Conservation (phyloP, 495 filamentous ascomycete genomes). For the Podospora conica region DNA sequence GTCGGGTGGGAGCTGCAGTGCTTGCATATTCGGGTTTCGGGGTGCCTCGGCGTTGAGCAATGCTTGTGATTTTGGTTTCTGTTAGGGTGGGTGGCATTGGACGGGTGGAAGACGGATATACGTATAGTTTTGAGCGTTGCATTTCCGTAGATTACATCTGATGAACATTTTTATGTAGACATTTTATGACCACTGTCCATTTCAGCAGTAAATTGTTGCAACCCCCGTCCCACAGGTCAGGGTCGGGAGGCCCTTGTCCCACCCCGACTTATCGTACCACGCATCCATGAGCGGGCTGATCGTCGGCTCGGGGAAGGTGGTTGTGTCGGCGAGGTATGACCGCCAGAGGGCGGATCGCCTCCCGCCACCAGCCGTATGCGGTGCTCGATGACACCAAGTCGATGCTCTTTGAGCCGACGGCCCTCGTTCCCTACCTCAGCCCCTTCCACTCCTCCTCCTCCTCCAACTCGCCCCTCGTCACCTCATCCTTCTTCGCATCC, state of each 20-base stretch:
- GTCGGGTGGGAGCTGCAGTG: no score
- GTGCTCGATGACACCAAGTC: no score
- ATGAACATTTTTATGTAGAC: not conserved
- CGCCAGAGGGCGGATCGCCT: not conserved
- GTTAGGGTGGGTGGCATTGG: not conserved
- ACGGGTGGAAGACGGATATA: not conserved
- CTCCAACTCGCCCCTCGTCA: conserved; percentile 18
- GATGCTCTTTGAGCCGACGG: no score
- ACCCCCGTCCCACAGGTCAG: no score
- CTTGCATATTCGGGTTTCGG: not conserved
- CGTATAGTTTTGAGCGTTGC: not conserved
- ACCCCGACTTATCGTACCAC: not conserved
- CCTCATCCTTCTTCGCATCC: conserved; percentile 44
- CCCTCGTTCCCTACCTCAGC: not conserved
- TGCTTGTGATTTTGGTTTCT: not conserved
- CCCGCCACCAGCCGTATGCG: no score
- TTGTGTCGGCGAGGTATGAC: not conserved
- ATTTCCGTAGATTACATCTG: not conserved
- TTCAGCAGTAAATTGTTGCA: no score
- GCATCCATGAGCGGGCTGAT: not conserved
- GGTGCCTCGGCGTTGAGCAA: not conserved
- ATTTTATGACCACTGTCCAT: no score
- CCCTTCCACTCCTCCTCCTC: conserved; percentile 1
- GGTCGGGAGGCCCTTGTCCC: not conserved
- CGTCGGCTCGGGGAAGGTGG: not conserved